Conservation (phyloP, 1,284 basidiomycete genomes). For the Malassezia pachydermatis region DNA sequence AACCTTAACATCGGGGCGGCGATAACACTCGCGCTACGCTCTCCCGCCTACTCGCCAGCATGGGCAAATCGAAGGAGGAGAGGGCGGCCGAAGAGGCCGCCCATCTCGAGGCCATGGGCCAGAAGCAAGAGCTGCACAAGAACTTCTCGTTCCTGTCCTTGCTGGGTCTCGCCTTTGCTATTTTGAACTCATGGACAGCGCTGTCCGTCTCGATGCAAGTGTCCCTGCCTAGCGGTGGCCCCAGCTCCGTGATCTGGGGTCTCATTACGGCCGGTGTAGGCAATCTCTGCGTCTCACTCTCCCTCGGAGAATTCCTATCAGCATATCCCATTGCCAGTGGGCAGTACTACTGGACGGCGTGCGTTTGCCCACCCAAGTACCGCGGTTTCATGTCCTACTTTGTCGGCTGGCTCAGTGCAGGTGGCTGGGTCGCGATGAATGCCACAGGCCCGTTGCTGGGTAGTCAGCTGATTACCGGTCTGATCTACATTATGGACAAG, state of each 20-base stretch:
- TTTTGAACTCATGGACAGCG: slow-evolving; percentile 8
- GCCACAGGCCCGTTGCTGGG: slow-evolving; percentile 37
- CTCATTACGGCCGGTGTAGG: slow-evolving; percentile 1
- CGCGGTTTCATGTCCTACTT: slow-evolving; percentile 37
- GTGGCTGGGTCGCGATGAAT: slow-evolving; percentile 49
- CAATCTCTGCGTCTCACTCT: slow-evolving; percentile 7
- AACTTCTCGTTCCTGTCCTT: slow-evolving; percentile 12
- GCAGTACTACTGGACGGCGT: slow-evolving; percentile 49
- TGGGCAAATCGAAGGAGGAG: neutral
- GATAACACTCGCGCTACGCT: neutral
- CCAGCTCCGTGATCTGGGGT: slow-evolving; percentile 9
- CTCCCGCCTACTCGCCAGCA: neutral
- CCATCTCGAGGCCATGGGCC: neutral
- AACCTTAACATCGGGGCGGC: neutral
- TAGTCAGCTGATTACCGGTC: slow-evolving; percentile 47
- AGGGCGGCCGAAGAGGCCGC: neutral
- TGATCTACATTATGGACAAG: slow-evolving; percentile 47
- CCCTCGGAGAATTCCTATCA: slow-evolving; percentile 17
- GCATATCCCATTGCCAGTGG: slow-evolving; percentile 42
- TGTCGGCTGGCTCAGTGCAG: slow-evolving; percentile 30
- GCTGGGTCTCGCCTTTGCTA: slow-evolving; percentile 13
- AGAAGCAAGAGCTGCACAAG: slow-evolving; percentile 1
- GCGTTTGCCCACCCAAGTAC: slow-evolving; percentile 37
- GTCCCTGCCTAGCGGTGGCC: slow-evolving; percentile 11
- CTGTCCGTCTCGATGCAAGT: slow-evolving; percentile 38